These are phyloP conservation scores for Lentinula lateritia DNA, from an alignment of 768 basidiomycete species.

Conservation along the genomic window DNA sequence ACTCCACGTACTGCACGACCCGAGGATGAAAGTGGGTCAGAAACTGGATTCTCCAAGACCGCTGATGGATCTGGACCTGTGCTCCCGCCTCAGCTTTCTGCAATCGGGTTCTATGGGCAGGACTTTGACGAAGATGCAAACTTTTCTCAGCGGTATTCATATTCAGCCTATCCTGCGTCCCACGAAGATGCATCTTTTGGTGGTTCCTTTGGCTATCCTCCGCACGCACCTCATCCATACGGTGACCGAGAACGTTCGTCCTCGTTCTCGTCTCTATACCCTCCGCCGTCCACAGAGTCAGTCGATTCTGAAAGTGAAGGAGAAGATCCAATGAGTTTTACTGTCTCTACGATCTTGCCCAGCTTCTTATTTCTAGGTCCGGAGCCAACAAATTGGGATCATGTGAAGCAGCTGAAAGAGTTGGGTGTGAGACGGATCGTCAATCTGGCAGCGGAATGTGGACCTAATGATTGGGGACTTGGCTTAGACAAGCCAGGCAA, in stretches of 20 bases:
- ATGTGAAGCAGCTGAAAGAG: slow-evolving; percentile 66
- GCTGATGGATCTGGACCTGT: slow-evolving; percentile 7
- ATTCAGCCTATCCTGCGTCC: slow-evolving; percentile 1
- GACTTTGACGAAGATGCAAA: not conserved
- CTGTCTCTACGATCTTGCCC: slow-evolving; percentile 88
- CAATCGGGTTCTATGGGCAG: not conserved
- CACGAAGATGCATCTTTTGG: slow-evolving; percentile 6
- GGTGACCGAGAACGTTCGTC: slow-evolving; percentile 22
- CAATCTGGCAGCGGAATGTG: slow-evolving; percentile 90
- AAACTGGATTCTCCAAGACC: not conserved
- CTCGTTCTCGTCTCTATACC: slow-evolving; percentile 3
- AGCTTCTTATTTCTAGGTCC: slow-evolving; percentile 90
- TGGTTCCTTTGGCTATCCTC: slow-evolving; percentile 2
- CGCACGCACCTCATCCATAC: slow-evolving; percentile 2
- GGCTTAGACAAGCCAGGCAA: not conserved
- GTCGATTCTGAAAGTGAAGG: slow-evolving; percentile 15
- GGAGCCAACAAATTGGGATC: slow-evolving; percentile 69
- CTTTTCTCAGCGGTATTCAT: not conserved
- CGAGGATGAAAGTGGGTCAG: slow-evolving; percentile 21
- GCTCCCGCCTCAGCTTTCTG: not conserved
- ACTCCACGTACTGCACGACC: slow-evolving; percentile 65
- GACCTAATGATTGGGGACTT: slow-evolving; percentile 47
- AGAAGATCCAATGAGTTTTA: slow-evolving; percentile 61
- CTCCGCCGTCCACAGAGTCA: slow-evolving; percentile 44
- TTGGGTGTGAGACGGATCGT: slow-evolving; percentile 84